phyloP scores from a whole-genome alignment of 225 moss, liverwort and hornwort genomes.

The Sphagnum tenellum region DNA sequence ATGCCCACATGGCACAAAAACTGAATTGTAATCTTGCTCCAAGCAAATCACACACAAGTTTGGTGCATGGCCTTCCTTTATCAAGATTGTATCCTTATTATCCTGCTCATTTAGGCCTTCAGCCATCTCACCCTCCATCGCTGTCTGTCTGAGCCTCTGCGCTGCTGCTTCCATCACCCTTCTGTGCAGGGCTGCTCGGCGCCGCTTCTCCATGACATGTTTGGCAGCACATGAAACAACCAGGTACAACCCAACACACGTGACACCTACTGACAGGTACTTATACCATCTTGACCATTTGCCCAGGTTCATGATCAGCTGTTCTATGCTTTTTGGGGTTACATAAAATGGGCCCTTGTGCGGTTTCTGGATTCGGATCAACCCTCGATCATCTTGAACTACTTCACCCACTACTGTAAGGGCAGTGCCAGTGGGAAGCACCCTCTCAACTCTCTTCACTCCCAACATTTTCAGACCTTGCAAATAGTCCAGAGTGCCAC shows the following conservation, averaged over 20 bases:
- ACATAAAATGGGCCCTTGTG: conserved; percentile 97
- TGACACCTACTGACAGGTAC: conserved; percentile 82
- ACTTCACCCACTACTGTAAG: conserved; percentile 96
- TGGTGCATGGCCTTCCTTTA: conserved; percentile 58
- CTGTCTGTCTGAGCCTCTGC: conserved; percentile 12
- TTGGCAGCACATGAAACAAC: conserved; percentile 71
- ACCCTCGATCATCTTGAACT: conserved; percentile 80
- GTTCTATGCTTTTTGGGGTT: conserved; percentile 79
- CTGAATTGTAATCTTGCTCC: conserved; percentile 90
- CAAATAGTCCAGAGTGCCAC: conserved; percentile 94
- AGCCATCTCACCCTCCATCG: no score
- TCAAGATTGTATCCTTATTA: not conserved
- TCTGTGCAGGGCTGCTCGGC: conserved; percentile 75
- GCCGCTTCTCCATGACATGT: conserved; percentile 69
- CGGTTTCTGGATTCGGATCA: conserved; percentile 84
- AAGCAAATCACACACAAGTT: conserved; percentile 96
- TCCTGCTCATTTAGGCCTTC: no score
- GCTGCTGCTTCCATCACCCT: conserved; percentile 91
- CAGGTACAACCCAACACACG: conserved; percentile 78
- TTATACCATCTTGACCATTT: conserved; percentile 97
- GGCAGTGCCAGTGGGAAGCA: conserved; percentile 87
- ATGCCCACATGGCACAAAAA: conserved; percentile 95
- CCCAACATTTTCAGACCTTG: conserved; percentile 99
- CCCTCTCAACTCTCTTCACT: conserved; percentile 92
- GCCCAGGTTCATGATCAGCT: conserved; percentile 81